These are phyloP conservation scores for Diaporthe sp. DNA, from an alignment of 2,329 filamentous ascomycete genomes.

Conservation along the genomic window DNA sequence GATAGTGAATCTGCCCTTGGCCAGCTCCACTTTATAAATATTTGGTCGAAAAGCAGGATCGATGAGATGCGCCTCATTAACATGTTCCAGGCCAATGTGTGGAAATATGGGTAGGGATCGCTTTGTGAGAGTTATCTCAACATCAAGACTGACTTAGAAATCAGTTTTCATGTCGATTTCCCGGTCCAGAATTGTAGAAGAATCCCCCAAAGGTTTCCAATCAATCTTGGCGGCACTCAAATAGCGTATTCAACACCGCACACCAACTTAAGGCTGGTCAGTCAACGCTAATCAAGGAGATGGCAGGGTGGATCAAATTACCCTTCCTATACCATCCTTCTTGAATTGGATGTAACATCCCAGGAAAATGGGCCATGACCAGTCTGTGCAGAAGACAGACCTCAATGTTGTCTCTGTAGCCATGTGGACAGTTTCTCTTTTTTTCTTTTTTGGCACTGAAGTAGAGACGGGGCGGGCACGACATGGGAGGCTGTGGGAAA, in stretches of 20 bases:
- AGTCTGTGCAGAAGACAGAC: background rate
- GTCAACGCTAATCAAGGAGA: background rate
- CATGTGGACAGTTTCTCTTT: background rate
- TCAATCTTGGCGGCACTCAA: background rate
- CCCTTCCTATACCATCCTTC: background rate
- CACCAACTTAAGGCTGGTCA: background rate
- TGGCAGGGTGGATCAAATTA: background rate
- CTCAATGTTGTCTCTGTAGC: background rate
- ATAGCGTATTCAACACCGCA: background rate
- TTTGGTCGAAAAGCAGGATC: slow-evolving; percentile 12
- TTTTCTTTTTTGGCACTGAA: background rate
- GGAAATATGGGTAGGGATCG: background rate
- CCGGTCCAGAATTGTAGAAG: background rate
- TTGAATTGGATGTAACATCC: background rate
- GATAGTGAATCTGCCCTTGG: background rate
- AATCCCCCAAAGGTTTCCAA: slow-evolving; percentile 10
- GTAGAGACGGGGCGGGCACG: background rate
- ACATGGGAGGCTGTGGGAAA: background rate
- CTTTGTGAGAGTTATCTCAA: slow-evolving; percentile 12
- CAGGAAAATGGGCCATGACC: background rate
- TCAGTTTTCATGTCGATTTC: slow-evolving; percentile 12
- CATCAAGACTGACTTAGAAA: slow-evolving; percentile 3
- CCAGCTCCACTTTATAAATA: background rate
- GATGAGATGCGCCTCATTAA: background rate
- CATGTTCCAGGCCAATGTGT: background rate